Base-by-base conservation (phyloP, 2,329 filamentous ascomycete species). In the Ascochyta clinopodiicola region DNA sequence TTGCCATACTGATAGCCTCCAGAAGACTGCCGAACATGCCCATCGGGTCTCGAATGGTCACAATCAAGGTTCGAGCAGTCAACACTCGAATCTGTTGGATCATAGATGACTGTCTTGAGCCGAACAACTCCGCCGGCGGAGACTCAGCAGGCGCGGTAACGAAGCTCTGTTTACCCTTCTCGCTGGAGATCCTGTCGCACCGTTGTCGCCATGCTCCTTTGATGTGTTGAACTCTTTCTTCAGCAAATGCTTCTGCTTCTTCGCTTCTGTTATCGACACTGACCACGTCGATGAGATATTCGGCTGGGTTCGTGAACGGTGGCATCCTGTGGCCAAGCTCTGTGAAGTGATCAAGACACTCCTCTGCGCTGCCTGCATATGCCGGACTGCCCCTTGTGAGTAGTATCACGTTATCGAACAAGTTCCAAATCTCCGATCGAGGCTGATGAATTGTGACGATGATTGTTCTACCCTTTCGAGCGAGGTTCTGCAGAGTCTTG, bases 381-480 rank as follows among this genome's bases (percentile, higher is more conserved):
- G 92, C 83, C 0, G 87, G 85, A 31, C 82, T 84, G 0, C 90
- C 90, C 62, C 81, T 83, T 1, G 88, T 86, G 3, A 93, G 72
- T 12, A 93, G 80, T 9, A 92, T 79, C 7, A 92, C 79, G 55
- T 86, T 86, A 70, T 92, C 89, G 66, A 93, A 90, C 15, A 92
- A 80, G 29, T 85, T 82, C 89, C 89, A 93, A 13, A 93, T 92
- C 70, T 92, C 90, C 0, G 88, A 91, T 19, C 90, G 82, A 19
- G 90, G 90, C 59, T 91, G 88, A 69, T 93, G 90, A 32, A 93
- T 90, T 0, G 88, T 91, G 0, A 87, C 87, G 13, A 92, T 83
- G 50, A 92, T 81, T 0, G 88, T 92, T 22, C 89, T 79, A 0
- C 88, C 89, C 68, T 88, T 88, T 32, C 79, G 79, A 0, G 89